Base-by-base conservation (phyloP, 2,329 filamentous ascomycete species). In the Fusarium coicis region DNA sequence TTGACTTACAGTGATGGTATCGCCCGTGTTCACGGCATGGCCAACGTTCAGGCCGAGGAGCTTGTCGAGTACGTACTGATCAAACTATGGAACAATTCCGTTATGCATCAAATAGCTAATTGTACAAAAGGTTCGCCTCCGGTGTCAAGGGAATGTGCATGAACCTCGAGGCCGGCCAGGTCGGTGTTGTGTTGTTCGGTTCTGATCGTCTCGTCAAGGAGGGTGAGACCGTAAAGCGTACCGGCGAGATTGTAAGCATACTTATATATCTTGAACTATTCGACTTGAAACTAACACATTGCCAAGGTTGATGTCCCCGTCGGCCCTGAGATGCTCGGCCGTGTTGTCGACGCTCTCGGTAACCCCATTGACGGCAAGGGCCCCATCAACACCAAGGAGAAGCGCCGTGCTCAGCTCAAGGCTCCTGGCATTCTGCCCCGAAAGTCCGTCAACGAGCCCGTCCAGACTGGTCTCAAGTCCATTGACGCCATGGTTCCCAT, bases 61-160 rank as follows among this genome's bases (percentile, higher is more conserved):
- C 93, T 99, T 85, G 96, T 99, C 85, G 96, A 99, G 95, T 98
- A 94, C 82, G 95, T 93, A 74, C 68, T 77, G 60, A 68, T 50
- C 63, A 59, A 36, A 69, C 47, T 39, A 52, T 63, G 49, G 64
- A 67, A 34, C n/a, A 59, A 30, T 52, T 16, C 21, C 54, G 42
- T 54, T 37, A 61, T 62, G 44, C 65, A 64, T 63, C 50, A 40
- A 11, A 36, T 52, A 65, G 50, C 71, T 80, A 76, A 79, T 61
- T 62, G n/a, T 39, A 10, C 32, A 67, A 53, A 32, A 98, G 95
- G 90, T 99, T 99, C 90, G 94, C 96, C 82, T 99, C 96, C 78
- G 96, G 96, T 86, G 96, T 98, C 87, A 98, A 98, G 93, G 96
- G 96, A 87, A 99, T 99, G 96, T 98, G 96, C 94, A 98, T 99